phyloP scores from a whole-genome alignment of 306 rosid species.

The Begonia masoniana region DNA sequence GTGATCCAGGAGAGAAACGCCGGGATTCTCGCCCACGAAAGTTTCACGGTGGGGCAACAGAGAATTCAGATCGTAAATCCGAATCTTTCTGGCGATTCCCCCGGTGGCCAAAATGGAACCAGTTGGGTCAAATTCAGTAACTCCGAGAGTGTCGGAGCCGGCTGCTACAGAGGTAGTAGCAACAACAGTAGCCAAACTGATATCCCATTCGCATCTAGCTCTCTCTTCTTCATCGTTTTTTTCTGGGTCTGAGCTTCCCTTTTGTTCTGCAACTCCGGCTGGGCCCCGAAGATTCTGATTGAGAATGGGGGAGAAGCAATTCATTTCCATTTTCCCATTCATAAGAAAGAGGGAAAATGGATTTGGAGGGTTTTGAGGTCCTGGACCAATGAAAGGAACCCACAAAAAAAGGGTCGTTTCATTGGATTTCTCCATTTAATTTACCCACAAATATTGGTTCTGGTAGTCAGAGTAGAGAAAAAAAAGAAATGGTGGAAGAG shows the following conservation, averaged over 20 bases:
- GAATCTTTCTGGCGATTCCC: slow-evolving; percentile 43
- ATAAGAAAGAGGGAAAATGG: slow-evolving; percentile 9
- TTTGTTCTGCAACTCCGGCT: background rate
- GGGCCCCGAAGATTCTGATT: slow-evolving; percentile 1
- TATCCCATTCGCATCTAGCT: slow-evolving; percentile 26
- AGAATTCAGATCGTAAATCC: slow-evolving; percentile 18
- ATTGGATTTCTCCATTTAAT: background rate
- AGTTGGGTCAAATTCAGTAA: slow-evolving; percentile 34
- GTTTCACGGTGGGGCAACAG: slow-evolving; percentile 5
- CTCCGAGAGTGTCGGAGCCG: slow-evolving; percentile 34
- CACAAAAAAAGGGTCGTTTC: background rate
- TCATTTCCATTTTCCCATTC: slow-evolving; percentile 56
- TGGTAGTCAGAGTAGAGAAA: too few species aligned
- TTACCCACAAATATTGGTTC: too few species aligned
- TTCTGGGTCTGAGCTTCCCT: background rate
- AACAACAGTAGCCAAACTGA: slow-evolving; percentile 28
- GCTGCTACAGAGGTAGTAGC: slow-evolving; percentile 13
- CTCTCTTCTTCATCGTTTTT: background rate
- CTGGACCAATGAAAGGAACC: slow-evolving; percentile 17
- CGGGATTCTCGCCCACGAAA: background rate
- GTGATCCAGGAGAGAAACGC: slow-evolving; percentile 22
- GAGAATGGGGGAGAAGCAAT: slow-evolving; percentile 15
- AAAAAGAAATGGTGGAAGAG: too few species aligned
- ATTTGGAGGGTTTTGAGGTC: slow-evolving; percentile 2
- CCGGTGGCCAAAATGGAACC: slow-evolving; percentile 35